These are phyloP conservation scores for Thielaviopsis punctulata DNA, from an alignment of 2,329 filamentous ascomycete species.

Conservation along the genomic window DNA sequence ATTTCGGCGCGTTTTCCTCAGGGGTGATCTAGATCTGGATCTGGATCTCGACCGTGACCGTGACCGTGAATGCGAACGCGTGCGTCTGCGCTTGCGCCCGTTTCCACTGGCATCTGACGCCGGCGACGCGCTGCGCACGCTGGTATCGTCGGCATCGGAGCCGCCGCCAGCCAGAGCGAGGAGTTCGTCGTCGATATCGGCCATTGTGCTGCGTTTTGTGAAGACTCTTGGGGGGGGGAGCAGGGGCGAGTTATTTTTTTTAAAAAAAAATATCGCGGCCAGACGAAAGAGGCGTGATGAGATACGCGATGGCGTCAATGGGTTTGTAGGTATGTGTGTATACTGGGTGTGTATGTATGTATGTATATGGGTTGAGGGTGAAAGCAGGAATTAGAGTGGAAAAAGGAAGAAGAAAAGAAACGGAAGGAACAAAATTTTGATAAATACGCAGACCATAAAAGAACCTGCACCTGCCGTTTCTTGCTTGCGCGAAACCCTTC, in stretches of 20 bases:
- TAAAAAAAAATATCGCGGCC: no score
- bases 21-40: conserved; percentile 19
- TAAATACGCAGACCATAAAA: no score
- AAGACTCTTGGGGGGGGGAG: neutral
- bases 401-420: neutral
- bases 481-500: no score
- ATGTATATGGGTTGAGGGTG: no score
- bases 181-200: conserved; percentile 82
- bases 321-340: no score
- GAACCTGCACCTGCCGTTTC: no score
- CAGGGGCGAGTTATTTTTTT: no score
- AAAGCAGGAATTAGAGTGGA: neutral
- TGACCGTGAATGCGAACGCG: neutral
- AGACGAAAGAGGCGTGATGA: no score
- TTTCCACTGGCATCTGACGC: neutral
- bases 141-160: conserved; percentile 37
- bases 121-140: conserved; percentile 5
- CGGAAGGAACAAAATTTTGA: neutral
- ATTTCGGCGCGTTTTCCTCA: conserved; percentile 22
- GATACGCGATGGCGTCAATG: no score
- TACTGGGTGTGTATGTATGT: no score
- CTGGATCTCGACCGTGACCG: conserved; percentile 12
- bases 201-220: conserved; percentile 37
- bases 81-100: conserved; percentile 1
- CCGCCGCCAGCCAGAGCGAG: conserved; percentile 72